phyloP scores from a whole-genome alignment of 1,284 basidiomycete species.

The Gomphus bonarii region DNA sequence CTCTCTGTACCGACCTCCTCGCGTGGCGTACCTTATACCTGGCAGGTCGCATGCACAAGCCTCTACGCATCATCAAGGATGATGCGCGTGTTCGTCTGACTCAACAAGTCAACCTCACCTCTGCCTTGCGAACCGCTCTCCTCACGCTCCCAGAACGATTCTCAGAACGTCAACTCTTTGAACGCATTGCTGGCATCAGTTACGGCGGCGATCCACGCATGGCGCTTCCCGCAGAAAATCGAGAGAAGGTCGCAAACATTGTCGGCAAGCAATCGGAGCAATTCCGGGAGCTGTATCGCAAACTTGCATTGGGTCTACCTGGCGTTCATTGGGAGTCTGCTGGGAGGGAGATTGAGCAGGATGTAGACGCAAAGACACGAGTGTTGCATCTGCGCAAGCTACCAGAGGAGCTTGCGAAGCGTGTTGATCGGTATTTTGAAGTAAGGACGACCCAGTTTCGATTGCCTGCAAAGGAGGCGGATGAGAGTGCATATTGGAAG shows the following conservation, averaged over 20 bases:
- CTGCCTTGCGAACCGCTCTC: conserved; percentile 77
- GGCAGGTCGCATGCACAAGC: conserved; percentile 96
- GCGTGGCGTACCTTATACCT: conserved; percentile 94
- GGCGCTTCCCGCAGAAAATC: conserved; percentile 89
- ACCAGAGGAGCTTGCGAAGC: conserved; percentile 52
- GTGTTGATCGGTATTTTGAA: conserved; percentile 46
- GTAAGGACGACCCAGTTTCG: conserved; percentile 14
- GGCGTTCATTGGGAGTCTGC: conserved; percentile 60
- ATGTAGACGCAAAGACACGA: conserved; percentile 52
- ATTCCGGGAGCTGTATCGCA: conserved; percentile 82
- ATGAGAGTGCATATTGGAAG: conserved; percentile 70
- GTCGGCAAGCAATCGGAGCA: conserved; percentile 74
- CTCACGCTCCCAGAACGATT: conserved; percentile 53
- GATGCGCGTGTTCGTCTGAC: conserved; percentile 85
- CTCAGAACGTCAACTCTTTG: conserved; percentile 76
- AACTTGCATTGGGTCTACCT: conserved; percentile 65
- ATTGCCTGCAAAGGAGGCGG: conserved; percentile 30
- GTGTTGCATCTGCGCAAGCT: conserved; percentile 68
- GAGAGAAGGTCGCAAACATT: conserved; percentile 90
- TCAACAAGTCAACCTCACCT: conserved; percentile 87
- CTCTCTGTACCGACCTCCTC: conserved; percentile 80
- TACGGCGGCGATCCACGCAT: conserved; percentile 93
- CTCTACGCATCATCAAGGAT: conserved; percentile 80
- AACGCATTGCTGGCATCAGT: conserved; percentile 77
- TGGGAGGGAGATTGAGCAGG: conserved; percentile 53